Conservation (phyloP, 352 stramenopile genomes). For the Phytophthora chlamydospora region DNA sequence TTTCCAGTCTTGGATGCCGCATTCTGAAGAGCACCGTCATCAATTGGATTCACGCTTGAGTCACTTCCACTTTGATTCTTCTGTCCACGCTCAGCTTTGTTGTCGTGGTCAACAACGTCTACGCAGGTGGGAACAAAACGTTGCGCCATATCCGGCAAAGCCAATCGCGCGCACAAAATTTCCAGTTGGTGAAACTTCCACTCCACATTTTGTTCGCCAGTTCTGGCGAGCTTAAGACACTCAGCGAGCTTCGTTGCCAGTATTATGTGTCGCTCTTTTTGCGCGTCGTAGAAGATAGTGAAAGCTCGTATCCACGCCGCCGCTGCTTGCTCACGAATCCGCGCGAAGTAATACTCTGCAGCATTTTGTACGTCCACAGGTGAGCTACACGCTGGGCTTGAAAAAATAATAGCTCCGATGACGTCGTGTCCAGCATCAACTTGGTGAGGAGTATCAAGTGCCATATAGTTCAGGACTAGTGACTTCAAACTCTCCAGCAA, state of each 20-base stretch:
- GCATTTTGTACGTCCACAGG: constrained; percentile 47
- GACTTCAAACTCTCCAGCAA: constrained; percentile 76
- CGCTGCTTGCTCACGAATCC: constrained; percentile 74
- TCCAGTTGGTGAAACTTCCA: constrained; percentile 83
- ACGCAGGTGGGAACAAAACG: constrained; percentile 75
- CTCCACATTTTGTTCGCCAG: constrained; percentile 35
- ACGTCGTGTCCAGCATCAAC: constrained; percentile 34
- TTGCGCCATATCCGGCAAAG: constrained; percentile 77
- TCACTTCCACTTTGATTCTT: constrained; percentile 28
- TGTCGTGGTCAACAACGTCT: constrained; percentile 62
- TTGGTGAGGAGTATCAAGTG: constrained; percentile 26
- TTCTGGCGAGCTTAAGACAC: constrained; percentile 48
- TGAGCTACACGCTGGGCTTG: constrained; percentile 32
- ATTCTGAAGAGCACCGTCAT: constrained; percentile 72
- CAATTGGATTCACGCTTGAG: constrained; percentile 51
- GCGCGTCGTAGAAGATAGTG: constrained; percentile 75
- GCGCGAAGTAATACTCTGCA: constrained; percentile 52
- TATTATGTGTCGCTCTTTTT: constrained; percentile 65
- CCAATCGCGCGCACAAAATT: constrained; percentile 76
- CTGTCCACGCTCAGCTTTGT: constrained; percentile 31
- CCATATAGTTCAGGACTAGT: constrained; percentile 62
- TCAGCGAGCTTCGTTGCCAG: constrained; percentile 58
- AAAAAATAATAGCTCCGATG: constrained; percentile 54
- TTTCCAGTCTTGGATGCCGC: constrained; percentile 67
- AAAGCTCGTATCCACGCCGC: constrained; percentile 74